Percentiles rank a stretch among this genome's conserved stretches.
Conservation (phyloP, 306 rosid genomes). For the Ceratonia siliqua region DNA sequence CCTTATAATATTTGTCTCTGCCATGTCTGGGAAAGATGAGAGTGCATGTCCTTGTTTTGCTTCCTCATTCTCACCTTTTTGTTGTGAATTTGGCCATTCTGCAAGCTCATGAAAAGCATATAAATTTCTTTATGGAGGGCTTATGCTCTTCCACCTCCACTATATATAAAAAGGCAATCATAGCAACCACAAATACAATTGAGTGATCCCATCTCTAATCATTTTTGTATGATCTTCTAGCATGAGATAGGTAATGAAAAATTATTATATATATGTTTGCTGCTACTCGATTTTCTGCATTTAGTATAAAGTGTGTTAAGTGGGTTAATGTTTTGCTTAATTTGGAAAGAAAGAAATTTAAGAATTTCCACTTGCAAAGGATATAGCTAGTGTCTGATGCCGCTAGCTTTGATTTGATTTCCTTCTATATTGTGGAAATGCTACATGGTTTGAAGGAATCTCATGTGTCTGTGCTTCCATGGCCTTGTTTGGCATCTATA, state of each 20-base stretch:
- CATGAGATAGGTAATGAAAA: too few relatives aligned
- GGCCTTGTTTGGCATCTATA: not conserved
- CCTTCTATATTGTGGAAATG: not conserved
- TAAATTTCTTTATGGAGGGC: constrained; percentile 6
- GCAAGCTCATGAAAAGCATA: constrained; percentile 43
- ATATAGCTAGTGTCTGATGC: not conserved
- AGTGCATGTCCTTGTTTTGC: constrained; percentile 41
- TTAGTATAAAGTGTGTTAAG: not conserved
- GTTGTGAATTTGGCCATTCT: constrained; percentile 36
- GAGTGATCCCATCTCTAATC: too few relatives aligned
- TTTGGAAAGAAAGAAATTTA: not conserved
- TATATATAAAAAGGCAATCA: constrained; percentile 1
- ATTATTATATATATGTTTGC: too few relatives aligned
- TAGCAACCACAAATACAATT: constrained; percentile 24
- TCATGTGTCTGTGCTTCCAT: too few relatives aligned
- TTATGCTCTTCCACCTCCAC: constrained; percentile 27
- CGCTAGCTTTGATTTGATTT: not conserved
- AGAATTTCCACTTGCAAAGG: not conserved
- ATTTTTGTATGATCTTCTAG: too few relatives aligned
- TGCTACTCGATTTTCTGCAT: too few relatives aligned
- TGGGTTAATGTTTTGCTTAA: not conserved
- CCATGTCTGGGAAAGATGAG: constrained; percentile 46
- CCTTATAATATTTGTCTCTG: constrained; percentile 44
- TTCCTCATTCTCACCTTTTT: constrained; percentile 27
- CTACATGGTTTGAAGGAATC: not conserved